phyloP scores from a whole-genome alignment of 805 yeast species.

The Pichia paraexigua region DNA sequence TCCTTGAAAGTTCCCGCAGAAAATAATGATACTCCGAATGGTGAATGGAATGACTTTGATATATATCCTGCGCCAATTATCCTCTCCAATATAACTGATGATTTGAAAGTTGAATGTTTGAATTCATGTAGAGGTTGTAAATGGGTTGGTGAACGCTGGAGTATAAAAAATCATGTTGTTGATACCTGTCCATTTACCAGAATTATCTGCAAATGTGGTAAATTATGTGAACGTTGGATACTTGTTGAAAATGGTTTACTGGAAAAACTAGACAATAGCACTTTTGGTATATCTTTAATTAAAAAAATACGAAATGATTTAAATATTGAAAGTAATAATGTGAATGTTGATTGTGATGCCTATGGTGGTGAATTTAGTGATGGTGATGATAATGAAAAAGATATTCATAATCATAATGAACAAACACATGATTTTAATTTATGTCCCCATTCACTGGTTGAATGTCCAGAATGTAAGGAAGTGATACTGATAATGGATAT shows the following conservation, averaged over 20 bases:
- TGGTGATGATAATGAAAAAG: background rate
- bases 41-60: constrained; percentile 18
- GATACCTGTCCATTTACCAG: constrained; percentile 32
- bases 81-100: constrained; percentile 53
- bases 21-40: constrained; percentile 8
- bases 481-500: constrained; percentile 25
- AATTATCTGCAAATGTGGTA: constrained; percentile 29
- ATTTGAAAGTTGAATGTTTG: constrained; percentile 48
- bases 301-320: background rate
- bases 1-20: constrained; percentile 25
- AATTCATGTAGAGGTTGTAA: constrained; percentile 46
- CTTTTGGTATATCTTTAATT: background rate
- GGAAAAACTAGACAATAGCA: background rate
- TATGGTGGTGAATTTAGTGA: constrained; percentile 4
- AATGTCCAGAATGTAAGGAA: constrained; percentile 32
- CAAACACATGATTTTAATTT: background rate
- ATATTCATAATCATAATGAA: background rate
- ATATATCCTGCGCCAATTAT: constrained; percentile 48
- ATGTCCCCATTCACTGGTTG: constrained; percentile 34
- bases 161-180: constrained; percentile 41
- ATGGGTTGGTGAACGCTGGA: constrained; percentile 54
- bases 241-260: constrained; percentile 8
- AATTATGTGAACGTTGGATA: constrained; percentile 16
- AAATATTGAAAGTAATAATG: background rate
- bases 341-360: constrained; percentile 1